phyloP scores from a whole-genome alignment of 257 asterid genomes.

The Solanum pennellii region DNA sequence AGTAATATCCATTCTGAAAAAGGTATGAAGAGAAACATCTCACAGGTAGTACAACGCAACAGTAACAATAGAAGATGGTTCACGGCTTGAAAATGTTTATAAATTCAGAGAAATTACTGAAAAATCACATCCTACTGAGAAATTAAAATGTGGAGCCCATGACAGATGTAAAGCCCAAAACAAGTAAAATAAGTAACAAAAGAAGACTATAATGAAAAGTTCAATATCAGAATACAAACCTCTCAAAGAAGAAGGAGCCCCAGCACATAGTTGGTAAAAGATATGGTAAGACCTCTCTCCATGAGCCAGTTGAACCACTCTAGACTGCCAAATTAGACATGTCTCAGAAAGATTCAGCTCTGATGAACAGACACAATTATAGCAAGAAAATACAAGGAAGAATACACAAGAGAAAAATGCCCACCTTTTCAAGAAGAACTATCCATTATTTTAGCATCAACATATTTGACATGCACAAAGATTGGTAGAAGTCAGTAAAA shows the following conservation, averaged over 20 bases:
- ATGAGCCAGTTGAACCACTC: constrained; percentile 69
- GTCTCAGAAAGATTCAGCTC: neutral
- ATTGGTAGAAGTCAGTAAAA: neutral
- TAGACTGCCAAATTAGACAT: constrained; percentile 47
- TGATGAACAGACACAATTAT: neutral
- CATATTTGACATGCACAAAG: constrained; percentile 24
- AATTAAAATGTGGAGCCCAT: neutral
- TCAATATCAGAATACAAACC: constrained; percentile 19
- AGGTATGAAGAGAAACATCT: neutral
- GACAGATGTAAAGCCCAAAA: neutral
- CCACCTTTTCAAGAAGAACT: constrained; percentile 96
- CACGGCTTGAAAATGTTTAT: neutral
- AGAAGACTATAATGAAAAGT: neutral
- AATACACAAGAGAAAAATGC: constrained; percentile 3
- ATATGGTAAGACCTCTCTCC: constrained; percentile 90
- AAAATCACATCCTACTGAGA: neutral
- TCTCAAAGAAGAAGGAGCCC: constrained; percentile 68
- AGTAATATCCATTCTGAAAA: neutral
- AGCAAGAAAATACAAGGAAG: constrained; percentile 7
- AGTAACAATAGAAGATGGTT: neutral
- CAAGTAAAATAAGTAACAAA: neutral
- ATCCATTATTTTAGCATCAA: constrained; percentile 17
- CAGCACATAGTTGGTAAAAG: constrained; percentile 92
- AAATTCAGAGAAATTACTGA: neutral
- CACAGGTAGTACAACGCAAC: neutral